Evolutionary conservation across 257 asterid species (phyloP), one percentile per base, ranked within the genome.

Genomic region (Nicotiana attenuata): DNA sequence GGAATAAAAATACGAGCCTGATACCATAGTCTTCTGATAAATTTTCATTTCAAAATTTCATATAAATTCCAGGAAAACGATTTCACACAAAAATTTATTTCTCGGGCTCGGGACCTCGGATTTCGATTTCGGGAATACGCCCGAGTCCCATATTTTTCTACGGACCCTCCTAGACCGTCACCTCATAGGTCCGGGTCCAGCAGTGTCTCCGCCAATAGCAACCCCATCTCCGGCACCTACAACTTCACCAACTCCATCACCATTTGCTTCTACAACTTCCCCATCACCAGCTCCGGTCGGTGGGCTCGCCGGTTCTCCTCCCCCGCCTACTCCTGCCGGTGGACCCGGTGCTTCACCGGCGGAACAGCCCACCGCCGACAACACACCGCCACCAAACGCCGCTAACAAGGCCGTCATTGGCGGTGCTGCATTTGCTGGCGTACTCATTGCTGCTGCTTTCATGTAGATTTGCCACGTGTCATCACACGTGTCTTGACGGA

Each of bases 371-470:
- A 28, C 90, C 0, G 65, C 87, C 0, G 88, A 77, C 5, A 81
- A 26, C 76, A 89, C 83, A 5, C 89, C 88, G 57, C 24, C 91
- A 2, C 94, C 94, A 0, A 89, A 79, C 83, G 86, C 80, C n/a
- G 89, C 85, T 60, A 85, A 84, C 85, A 89, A 89, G 83, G 92
- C 89, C 0, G 87, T 87, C 61, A 19, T 93, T 38, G 91, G 96
- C 67, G 91, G 94, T 81, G 88, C 92, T 80, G 93, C 90, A 17
- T 76, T 91, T 35, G 71, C 90, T 79, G 94, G 90, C n/a, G 86
- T 90, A 6, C 81, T 93, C 61, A 85, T 91, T 0, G 94, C 93
- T 69, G 87, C 89, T 82, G 91, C 94, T 17, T 78, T 91, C 88
- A 84, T 91, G 89, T 92, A 89, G 82, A 81, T 50, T 31, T 88